Base-by-base conservation (phyloP, 2,329 filamentous ascomycete genomes). In the Byssochlamys sp. region DNA sequence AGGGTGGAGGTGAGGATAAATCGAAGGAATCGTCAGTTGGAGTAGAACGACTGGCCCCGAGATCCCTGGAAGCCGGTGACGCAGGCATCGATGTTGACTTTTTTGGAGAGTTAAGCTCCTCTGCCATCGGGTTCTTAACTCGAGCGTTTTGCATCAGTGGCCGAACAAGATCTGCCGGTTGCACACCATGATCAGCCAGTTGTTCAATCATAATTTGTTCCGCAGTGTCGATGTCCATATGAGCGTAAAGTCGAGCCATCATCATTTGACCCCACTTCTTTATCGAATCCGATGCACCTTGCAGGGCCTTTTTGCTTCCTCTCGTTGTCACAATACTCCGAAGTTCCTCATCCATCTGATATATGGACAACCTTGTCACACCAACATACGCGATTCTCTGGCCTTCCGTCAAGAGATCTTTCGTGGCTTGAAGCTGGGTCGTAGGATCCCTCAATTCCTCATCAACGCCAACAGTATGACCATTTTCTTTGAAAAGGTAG, bases 121-220 rank as follows among this genome's bases (percentile, higher is more conserved):
- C 82, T 0, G 87, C 89, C 81, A 94, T 87, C 4, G 94, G 94
- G 67, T 99, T 99, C 68, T 90, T 90, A 33, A 99, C 91, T 55
- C 91, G 83, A 11, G 94, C 84, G 72, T 97, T 99, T 61, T 90
- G 85, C 86, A 95, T 95, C 51, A 99, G 79, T 0, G 89, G 84
- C 0, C 89, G 87, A 0, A 90, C 91, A 58, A 99, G 78, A 71
- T 99, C 94, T 51, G 80, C 78, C 0, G 94, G 87, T 60, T 90
- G 80, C 5, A 99, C 91, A 3, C 92, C 94, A 74, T 99, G 94
- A 58, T 94, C 89, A 11, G 89, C 87, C 58, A 99, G 80, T 73
- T 99, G 94, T 75, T 99, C 94, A 64, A 99, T 96, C 94, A 99
- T 99, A 71, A 99, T 80, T 77, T 99, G 94, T 74, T 99, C 94